phyloP scores from a whole-genome alignment of 176 grass and related monocot genomes.

The Oryza punctata region DNA sequence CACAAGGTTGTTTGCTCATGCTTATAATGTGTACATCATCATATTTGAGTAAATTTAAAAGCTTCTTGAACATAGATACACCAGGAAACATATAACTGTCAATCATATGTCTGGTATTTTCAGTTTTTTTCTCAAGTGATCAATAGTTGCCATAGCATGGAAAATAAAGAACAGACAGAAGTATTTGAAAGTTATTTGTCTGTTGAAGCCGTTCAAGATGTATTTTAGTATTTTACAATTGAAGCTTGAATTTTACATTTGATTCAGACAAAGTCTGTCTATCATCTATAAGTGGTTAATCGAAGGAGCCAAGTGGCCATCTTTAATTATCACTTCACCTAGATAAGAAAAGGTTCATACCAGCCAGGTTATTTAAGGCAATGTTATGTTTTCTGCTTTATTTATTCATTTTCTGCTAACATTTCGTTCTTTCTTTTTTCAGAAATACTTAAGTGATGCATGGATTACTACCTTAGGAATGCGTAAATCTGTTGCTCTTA shows the following conservation, averaged over 20 bases:
- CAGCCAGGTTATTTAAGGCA: not conserved
- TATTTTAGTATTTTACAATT: not conserved
- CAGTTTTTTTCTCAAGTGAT: not conserved
- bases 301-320: not conserved
- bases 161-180: conserved; percentile 7
- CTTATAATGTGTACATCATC: not conserved
- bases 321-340: not conserved
- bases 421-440: conserved; percentile 21
- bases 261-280: not conserved
- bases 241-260: not conserved
- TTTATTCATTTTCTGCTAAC: conserved; percentile 12
- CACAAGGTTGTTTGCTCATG: not conserved
- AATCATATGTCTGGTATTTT: conserved; percentile 14
- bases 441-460: conserved; percentile 89
- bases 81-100: not conserved
- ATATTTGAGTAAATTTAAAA: conserved; percentile 10
- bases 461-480: conserved; percentile 79
- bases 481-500: conserved; percentile 81
- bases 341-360: not conserved
- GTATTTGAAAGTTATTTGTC: conserved; percentile 24
- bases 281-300: conserved; percentile 4
- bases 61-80: not conserved
- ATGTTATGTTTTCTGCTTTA: conserved; percentile 16
- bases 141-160: not conserved
- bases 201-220: conserved; percentile 10